A percentile compares a stretch with the other conserved stretches of the same genome.
Evolutionary conservation across 805 yeast genomes (phyloP).

Genomic region (Candida methanosorbosa): DNA sequence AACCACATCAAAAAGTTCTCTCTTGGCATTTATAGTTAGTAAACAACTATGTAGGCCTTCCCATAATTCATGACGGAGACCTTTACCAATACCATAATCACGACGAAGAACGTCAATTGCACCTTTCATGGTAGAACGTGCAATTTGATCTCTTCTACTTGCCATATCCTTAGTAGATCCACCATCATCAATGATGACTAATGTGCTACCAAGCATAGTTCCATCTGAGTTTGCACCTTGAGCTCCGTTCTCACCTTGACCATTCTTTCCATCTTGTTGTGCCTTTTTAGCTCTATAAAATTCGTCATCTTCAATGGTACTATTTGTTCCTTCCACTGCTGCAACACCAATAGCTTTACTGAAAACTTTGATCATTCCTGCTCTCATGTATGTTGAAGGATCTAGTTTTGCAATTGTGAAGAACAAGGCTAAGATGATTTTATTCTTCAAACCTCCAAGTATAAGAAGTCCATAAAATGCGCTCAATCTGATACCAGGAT

Average conservation of each 20-base stretch:
- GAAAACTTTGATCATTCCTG: conserved; percentile 39
- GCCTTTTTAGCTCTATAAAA: conserved; percentile 20
- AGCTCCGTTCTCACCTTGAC: conserved; percentile 10
- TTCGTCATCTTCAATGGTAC: conserved; percentile 59
- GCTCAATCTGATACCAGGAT: conserved; percentile 46
- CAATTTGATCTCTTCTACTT: conserved; percentile 53
- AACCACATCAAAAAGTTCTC: conserved; percentile 55
- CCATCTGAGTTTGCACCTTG: neutral
- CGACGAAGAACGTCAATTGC: conserved; percentile 57
- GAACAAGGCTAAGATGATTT: conserved; percentile 49
- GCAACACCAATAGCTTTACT: conserved; percentile 50
- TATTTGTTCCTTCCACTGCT: conserved; percentile 55
- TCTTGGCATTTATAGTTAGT: conserved; percentile 48
- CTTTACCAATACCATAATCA: conserved; percentile 46
- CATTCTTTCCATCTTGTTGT: conserved; percentile 1
- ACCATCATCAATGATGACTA: conserved; percentile 53
- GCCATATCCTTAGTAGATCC: conserved; percentile 32
- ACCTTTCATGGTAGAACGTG: conserved; percentile 57
- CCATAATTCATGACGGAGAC: conserved; percentile 61
- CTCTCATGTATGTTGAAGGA: conserved; percentile 41
- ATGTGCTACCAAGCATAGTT: conserved; percentile 15
- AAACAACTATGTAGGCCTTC: conserved; percentile 53
- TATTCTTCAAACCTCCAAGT: conserved; percentile 72
- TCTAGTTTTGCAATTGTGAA: conserved; percentile 52
- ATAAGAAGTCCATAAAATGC: conserved; percentile 65